Base-by-base conservation (phyloP, 371 early-diverging fungal species). In the Dinochytrium kinnereticum region DNA sequence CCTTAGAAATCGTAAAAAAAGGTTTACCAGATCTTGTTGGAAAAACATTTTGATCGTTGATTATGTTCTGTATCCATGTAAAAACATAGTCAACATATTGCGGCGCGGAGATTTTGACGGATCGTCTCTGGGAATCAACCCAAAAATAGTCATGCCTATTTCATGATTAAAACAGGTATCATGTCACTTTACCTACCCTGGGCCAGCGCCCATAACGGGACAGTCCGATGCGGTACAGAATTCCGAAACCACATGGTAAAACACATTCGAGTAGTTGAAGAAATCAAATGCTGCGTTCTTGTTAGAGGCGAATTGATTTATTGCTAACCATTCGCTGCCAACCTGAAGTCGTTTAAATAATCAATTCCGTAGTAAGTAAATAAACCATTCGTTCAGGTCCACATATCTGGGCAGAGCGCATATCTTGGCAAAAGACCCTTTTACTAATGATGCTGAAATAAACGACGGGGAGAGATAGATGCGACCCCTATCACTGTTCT, bases 71-170 rank as follows among this genome's bases (percentile, higher is more conserved):
- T 69, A 96, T 91, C 88, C 93, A 94, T 37, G 95, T 93, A 82
- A 94, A 90, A 72, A 93, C 92, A 72, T 90, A 95, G 82, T 98
- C 96, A 37, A 97, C 93, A 77, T 98, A 96, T 75, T 96, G 96
- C 33, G 94, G 93, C 66, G 98, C 98, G 1, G 94, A 89, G 38
- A 96, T 82, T 73, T 93, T 95, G 49, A 93, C 85, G 39, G 88
- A 89, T 78, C 92, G 92, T 44, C 90, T 89, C 65, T 94, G 91
- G 1, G 90, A 91, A 82, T 98, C 97, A 51, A 90, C 87, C 97
- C 97, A 98, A 19, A 90, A 84, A 80, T 95, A 97, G 70, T 97
- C 98, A 68, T 82, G 78, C 44, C 92, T 92, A 28, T 33, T 7
- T 40, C 44, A 40, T 21, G 38, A 28, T 28, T 33, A 19, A 17